Evolutionary conservation across 768 basidiomycete species (phyloP).

Genomic region (Mrakia blollopis): DNA sequence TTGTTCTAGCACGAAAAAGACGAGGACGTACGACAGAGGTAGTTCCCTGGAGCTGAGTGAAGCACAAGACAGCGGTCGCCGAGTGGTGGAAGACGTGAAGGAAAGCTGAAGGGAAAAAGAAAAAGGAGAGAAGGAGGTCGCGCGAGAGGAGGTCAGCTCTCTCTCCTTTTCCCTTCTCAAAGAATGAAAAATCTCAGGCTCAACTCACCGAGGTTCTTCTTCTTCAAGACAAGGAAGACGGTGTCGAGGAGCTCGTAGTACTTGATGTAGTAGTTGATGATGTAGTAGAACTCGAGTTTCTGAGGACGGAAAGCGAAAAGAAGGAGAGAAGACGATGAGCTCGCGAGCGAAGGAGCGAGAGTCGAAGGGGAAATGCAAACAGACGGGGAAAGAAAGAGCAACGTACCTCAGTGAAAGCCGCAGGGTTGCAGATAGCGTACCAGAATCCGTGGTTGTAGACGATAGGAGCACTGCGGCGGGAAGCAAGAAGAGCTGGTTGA

Average conservation of each 20-base stretch:
- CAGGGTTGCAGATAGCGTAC: constrained; percentile 67
- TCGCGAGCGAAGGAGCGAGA: neutral
- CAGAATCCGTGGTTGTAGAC: constrained; percentile 66
- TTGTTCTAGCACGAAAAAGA: neutral
- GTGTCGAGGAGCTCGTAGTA: constrained; percentile 96
- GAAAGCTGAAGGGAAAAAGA: constrained; percentile 62
- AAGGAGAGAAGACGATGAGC: neutral
- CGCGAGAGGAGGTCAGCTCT: neutral
- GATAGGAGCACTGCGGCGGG: constrained; percentile 55
- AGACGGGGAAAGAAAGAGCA: neutral
- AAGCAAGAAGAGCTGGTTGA: neutral
- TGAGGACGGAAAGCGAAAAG: constrained; percentile 41
- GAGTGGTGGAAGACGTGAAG: constrained; percentile 99
- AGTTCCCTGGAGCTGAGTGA: constrained; percentile 84
- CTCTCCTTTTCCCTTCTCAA: neutral
- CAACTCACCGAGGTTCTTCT: constrained; percentile 87
- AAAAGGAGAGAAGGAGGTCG: neutral
- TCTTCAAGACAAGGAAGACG: constrained; percentile 93
- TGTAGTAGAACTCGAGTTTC: constrained; percentile 93
- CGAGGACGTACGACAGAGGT: constrained; percentile 77
- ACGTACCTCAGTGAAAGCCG: constrained; percentile 83
- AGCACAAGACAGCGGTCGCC: constrained; percentile 92
- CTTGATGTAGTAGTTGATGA: constrained; percentile 98
- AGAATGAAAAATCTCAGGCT: neutral
- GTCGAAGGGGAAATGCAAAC: neutral